These are phyloP conservation scores for Exsudoporus floridanus DNA, from an alignment of 1,284 basidiomycete genomes.

Conservation along the genomic window DNA sequence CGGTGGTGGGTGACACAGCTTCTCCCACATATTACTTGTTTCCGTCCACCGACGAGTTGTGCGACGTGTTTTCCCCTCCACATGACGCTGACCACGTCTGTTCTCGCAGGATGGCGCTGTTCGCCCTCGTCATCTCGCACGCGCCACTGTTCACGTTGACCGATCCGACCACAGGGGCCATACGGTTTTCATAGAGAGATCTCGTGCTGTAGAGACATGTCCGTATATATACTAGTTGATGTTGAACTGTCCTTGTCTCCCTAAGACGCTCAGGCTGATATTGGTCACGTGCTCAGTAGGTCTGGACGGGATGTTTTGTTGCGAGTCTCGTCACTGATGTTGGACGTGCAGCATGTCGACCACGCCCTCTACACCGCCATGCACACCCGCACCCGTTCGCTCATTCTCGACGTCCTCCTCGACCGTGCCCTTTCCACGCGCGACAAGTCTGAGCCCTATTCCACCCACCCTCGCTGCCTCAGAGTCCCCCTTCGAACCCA, in stretches of 20 bases:
- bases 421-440: conserved; percentile 22
- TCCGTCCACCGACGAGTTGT: conserved; percentile 24
- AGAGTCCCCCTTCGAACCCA: conserved; percentile 23
- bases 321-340: neutral
- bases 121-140: conserved; percentile 33
- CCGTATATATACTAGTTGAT: conserved; percentile 14
- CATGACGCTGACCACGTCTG: conserved; percentile 30
- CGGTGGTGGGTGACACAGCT: conserved; percentile 25
- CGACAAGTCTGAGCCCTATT: conserved; percentile 3
- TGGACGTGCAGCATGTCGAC: conserved; percentile 34
- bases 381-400: neutral
- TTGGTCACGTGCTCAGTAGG: conserved; percentile 30
- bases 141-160: conserved; percentile 34
- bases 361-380: conserved; percentile 30
- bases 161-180: conserved; percentile 33
- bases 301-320: neutral
- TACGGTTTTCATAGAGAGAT: conserved; percentile 33
- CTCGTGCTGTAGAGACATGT: conserved; percentile 21
- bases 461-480: conserved; percentile 11
- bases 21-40: conserved; percentile 11
- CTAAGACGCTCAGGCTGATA: conserved; percentile 4
- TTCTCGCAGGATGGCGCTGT: conserved; percentile 37
- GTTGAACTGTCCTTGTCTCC: neutral
- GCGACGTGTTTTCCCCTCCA: conserved; percentile 8
- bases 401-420: conserved; percentile 12